These are phyloP conservation scores for Primulina huaijiensis DNA, from an alignment of 257 asterid genomes.

Conservation along the genomic window DNA sequence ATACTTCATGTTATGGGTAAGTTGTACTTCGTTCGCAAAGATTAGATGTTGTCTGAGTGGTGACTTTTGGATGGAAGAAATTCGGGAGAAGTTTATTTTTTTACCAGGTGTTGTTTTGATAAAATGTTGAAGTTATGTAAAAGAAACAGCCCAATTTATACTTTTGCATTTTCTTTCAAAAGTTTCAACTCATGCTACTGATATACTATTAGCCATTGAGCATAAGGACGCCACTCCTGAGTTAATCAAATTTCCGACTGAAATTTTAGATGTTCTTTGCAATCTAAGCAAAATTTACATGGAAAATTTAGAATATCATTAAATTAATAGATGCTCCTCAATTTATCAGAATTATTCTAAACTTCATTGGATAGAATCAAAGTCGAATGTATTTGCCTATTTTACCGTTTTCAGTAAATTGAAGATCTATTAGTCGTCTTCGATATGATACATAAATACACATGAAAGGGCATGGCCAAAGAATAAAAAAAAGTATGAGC, in stretches of 20 bases:
- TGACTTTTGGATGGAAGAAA: neutral
- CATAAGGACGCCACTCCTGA: neutral
- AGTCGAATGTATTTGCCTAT: neutral
- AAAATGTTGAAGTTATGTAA: neutral
- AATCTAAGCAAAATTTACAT: neutral
- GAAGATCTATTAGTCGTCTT: too few relatives aligned
- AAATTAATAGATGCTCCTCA: neutral
- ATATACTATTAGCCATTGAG: neutral
- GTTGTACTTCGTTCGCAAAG: conserved; percentile 60
- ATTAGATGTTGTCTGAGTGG: conserved; percentile 21
- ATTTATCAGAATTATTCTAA: neutral
- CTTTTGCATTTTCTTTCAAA: neutral
- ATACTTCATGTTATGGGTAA: conserved; percentile 66
- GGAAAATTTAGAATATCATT: neutral
- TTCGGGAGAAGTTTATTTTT: neutral
- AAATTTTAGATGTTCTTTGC: neutral
- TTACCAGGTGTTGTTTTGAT: neutral
- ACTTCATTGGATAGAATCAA: neutral
- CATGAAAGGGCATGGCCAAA: too few relatives aligned
- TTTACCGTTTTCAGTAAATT: too few relatives aligned
- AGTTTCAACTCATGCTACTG: neutral
- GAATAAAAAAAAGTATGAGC: too few relatives aligned
- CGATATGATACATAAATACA: too few relatives aligned
- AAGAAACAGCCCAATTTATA: neutral
- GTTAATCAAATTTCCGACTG: neutral